Conservation (phyloP, 179 eudicot species). For the Drosera spatulata region DNA sequence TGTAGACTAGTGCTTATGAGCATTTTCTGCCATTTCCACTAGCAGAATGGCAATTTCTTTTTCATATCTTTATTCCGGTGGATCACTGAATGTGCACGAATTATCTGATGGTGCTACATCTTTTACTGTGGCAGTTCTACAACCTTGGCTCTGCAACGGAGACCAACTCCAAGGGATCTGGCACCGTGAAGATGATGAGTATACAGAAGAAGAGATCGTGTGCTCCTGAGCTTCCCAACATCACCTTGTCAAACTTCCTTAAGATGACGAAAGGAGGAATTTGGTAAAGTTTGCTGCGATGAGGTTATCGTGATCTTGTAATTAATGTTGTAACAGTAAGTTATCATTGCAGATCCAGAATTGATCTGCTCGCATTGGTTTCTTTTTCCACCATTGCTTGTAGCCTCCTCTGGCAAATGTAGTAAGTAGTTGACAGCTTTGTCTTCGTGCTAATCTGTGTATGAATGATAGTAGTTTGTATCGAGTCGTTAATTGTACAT, state of each 20-base stretch:
- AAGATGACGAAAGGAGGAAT: constrained; percentile 76
- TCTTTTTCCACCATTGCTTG: too few relatives aligned
- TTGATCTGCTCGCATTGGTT: too few relatives aligned
- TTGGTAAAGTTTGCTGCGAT: constrained; percentile 15
- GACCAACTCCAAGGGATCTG: constrained; percentile 27
- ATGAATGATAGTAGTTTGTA: too few relatives aligned
- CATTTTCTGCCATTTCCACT: background rate
- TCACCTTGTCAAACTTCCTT: constrained; percentile 69
- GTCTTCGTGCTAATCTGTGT: too few relatives aligned
- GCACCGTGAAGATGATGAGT: constrained; percentile 48
- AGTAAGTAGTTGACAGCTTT: too few relatives aligned
- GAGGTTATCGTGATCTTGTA: background rate
- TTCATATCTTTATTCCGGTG: background rate
- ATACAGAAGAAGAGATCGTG: constrained; percentile 61
- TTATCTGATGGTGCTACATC: background rate
- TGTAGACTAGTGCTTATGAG: too few relatives aligned
- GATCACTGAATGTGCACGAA: too few relatives aligned
- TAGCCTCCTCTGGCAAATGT: too few relatives aligned
- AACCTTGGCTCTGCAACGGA: constrained; percentile 56
- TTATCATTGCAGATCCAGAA: too few relatives aligned
- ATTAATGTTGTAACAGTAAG: constrained; percentile 1
- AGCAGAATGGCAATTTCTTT: background rate
- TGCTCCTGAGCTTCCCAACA: constrained; percentile 39
- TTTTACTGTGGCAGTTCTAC: constrained; percentile 53
- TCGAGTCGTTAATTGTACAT: too few relatives aligned